Base-by-base conservation (phyloP, 2,329 filamentous ascomycete species). In the Chaetomiaceae sp. region DNA sequence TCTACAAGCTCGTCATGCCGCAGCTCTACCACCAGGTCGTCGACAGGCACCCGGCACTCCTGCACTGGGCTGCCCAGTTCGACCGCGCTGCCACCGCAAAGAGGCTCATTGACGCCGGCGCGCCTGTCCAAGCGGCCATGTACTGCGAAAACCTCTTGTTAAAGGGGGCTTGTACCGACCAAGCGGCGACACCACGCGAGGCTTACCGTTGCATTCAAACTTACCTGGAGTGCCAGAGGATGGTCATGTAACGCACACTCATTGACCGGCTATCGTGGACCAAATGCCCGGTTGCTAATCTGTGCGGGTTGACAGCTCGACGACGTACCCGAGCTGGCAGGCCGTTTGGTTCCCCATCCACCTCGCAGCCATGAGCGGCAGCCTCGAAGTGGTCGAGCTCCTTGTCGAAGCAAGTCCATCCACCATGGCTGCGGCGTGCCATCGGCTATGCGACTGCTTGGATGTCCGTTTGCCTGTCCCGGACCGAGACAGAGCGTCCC, bases 41-140 rank as follows among this genome's bases (percentile, higher is more conserved):
- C 17, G 20, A 48, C 1, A 36, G 37, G 19, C 43, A 57, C n/a
- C 47, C 47, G 2, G 25, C 33, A 3, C 51, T 57, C 34, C 36
- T 54, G 4, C 51, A 44, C 34, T 57, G 55, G 55, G 48, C 52
- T 19, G 47, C 52, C 2, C 38, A 50, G 11, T 47, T 44, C 19
- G 51, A 44, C 17, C 43, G 38, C 15, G n/a, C 50, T 19, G 14
- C 34, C 29, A 50, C 44, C 12, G 51, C 52, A n/a, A 20, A 20
- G 23, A 36, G 51, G 15, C 22, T 57, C 7, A 4, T 55, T 12
- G 47, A 38, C 3, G 33, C 37, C 34, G 37, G 22, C 15, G 29
- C 20, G 1, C 14, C 17, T 25, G 14, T 51, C 31, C 3, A 37
- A 12, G 4, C 14, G 1, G 39, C 20, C 12, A 43, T 51, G 48